Evolutionary conservation across 2,329 filamentous ascomycete genomes (phyloP).

Genomic region (Diaporthe eres): DNA sequence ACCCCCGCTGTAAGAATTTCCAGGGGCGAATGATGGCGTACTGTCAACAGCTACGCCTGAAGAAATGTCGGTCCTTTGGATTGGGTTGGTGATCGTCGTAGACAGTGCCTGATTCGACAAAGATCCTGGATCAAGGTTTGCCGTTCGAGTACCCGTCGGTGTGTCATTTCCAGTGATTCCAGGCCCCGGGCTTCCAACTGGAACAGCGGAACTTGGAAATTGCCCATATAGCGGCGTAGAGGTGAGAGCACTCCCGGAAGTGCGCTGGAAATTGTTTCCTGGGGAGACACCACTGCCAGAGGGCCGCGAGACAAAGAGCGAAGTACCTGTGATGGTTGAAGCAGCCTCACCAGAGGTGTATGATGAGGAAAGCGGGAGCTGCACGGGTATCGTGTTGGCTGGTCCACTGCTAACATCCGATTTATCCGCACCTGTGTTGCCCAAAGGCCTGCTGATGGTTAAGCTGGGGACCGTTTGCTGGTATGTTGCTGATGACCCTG

Average conservation of each 20-base stretch:
- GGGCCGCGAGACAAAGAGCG: background rate
- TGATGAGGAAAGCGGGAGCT: background rate
- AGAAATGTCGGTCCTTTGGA: background rate
- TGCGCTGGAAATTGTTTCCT: background rate
- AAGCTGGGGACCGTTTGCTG: background rate
- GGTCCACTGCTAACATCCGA: background rate
- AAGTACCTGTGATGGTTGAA: background rate
- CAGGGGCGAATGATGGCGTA: fast-evolving
- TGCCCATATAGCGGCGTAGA: background rate
- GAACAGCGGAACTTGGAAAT: background rate
- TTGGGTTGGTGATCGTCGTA: background rate
- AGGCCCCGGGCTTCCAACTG: background rate
- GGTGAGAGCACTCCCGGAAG: background rate
- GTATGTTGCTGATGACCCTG: background rate
- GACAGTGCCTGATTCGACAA: background rate
- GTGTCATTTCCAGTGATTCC: background rate
- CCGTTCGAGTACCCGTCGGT: background rate
- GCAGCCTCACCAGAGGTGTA: background rate
- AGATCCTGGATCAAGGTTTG: background rate
- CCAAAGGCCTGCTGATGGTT: no score
- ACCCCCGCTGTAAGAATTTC: background rate
- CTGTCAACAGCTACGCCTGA: background rate
- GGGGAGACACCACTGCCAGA: background rate
- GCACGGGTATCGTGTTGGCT: background rate
- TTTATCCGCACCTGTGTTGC: background rate